Conservation (phyloP, 2,329 filamentous ascomycete species). For the Nemania diffusa region DNA sequence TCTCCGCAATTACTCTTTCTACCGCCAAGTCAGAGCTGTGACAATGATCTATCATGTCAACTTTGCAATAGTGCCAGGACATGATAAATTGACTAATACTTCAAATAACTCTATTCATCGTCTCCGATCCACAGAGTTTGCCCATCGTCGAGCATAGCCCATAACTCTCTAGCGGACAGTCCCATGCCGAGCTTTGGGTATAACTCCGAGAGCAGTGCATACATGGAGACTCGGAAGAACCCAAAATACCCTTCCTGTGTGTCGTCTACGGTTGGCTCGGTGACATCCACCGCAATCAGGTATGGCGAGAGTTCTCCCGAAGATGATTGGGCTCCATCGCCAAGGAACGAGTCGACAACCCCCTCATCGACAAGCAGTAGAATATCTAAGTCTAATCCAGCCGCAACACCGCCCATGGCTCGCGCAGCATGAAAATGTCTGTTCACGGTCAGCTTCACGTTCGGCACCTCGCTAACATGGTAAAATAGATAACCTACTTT, state of each 20-base stretch:
- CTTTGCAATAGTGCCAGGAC: no score
- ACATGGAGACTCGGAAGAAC: neutral
- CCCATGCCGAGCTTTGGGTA: neutral
- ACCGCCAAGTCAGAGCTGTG: no score
- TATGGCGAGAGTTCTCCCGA: neutral
- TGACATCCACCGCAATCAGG: neutral
- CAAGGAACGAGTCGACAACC: neutral
- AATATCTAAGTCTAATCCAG: neutral
- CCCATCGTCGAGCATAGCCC: neutral
- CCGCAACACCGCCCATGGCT: neutral
- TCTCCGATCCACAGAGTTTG: neutral
- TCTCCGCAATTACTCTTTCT: no score
- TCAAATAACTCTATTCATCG: neutral
- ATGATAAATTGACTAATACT: neutral
- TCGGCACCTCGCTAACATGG: no score
- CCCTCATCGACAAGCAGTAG: neutral
- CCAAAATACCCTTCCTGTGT: neutral
- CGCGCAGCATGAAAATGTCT: neutral
- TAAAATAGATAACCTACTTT: neutral
- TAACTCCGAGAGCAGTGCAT: neutral
- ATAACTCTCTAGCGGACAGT: neutral
- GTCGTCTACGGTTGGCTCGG: neutral
- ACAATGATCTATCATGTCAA: no score
- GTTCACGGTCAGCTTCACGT: neutral
- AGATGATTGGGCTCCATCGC: neutral